Conservation (phyloP, 140 eudicot species). For the Cichorium intybus region DNA sequence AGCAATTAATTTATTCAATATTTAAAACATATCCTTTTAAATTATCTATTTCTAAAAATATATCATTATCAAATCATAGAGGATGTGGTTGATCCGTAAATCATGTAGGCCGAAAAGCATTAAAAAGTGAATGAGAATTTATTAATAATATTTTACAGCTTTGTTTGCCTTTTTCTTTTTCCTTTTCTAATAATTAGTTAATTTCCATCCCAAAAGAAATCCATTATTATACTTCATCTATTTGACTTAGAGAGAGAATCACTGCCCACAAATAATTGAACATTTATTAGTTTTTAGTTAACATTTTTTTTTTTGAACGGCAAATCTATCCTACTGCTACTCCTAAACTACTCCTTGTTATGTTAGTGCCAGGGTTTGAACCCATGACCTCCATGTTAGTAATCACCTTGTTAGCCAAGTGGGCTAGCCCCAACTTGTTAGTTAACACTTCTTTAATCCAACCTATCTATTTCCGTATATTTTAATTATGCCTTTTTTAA, state of each 20-base stretch:
- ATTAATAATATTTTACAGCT: slow-evolving; percentile 16
- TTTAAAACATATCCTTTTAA: background rate
- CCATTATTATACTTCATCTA: slow-evolving; percentile 8
- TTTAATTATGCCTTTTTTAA: slow-evolving; percentile 4
- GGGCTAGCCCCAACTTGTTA: too few relatives aligned
- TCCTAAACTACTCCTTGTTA: too few relatives aligned
- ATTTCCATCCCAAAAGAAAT: background rate
- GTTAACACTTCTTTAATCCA: background rate
- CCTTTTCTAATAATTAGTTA: slow-evolving; percentile 1
- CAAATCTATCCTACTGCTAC: too few relatives aligned
- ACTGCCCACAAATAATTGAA: background rate
- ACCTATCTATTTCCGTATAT: background rate
- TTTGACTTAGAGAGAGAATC: slow-evolving; percentile 29
- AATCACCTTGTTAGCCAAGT: too few relatives aligned
- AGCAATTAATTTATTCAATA: too few relatives aligned
- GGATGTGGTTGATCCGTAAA: slow-evolving; percentile 31
- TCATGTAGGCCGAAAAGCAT: slow-evolving; percentile 24
- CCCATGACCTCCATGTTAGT: too few relatives aligned
- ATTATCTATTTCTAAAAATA: background rate
- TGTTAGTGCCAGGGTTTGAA: too few relatives aligned
- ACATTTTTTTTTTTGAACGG: too few relatives aligned
- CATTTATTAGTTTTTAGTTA: background rate
- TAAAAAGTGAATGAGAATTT: slow-evolving; percentile 4
- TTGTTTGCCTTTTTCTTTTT: slow-evolving; percentile 15
- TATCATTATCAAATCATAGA: background rate